Percentiles rank a stretch among this genome's conserved stretches.
Evolutionary conservation across 2,329 filamentous ascomycete genomes (phyloP).

Genomic region (Xylariaceae sp.): DNA sequence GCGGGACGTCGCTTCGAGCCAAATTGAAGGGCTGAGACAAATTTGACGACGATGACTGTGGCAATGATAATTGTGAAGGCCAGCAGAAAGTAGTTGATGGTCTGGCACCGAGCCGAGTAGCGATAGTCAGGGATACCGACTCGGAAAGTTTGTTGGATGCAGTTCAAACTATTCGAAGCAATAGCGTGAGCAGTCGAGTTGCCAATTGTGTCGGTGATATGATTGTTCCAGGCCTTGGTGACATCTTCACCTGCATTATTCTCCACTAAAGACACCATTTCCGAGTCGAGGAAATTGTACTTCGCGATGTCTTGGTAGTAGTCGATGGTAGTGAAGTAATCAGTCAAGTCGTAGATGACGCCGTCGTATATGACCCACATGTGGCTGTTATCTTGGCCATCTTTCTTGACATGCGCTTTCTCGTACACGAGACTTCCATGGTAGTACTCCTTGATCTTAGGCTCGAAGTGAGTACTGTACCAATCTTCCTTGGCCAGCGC

Average conservation of each 20-base stretch:
- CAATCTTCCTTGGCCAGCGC: slow-evolving; percentile 58
- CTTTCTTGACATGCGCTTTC: slow-evolving; percentile 45
- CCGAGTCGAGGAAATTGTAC: slow-evolving; percentile 66
- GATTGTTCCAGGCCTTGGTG: slow-evolving; percentile 53
- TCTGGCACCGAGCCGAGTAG: slow-evolving; percentile 63
- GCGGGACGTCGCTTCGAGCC: slow-evolving; percentile 83
- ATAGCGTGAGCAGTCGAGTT: slow-evolving; percentile 44
- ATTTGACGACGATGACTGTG: slow-evolving; percentile 75
- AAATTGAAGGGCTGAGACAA: slow-evolving; percentile 86
- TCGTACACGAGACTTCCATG: slow-evolving; percentile 79
- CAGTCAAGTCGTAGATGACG: slow-evolving; percentile 78
- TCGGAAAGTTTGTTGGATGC: slow-evolving; percentile 78
- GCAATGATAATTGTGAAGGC: slow-evolving; percentile 81
- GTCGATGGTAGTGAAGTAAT: slow-evolving; percentile 78
- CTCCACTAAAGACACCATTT: slow-evolving; percentile 60
- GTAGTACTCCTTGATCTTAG: slow-evolving; percentile 76
- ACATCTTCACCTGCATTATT: slow-evolving; percentile 76
- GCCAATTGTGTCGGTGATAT: slow-evolving; percentile 38
- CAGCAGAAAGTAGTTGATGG: slow-evolving; percentile 86
- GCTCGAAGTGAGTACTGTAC: slow-evolving; percentile 70
- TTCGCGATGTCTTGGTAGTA: slow-evolving; percentile 41
- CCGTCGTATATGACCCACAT: slow-evolving; percentile 74
- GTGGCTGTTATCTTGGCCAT: slow-evolving; percentile 61
- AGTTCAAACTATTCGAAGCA: slow-evolving; percentile 63
- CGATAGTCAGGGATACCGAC: slow-evolving; percentile 82